A percentile compares a stretch with the other conserved stretches of the same genome.
Evolutionary conservation across 805 yeast genomes (phyloP).

Genomic region (Kodamaea hsintzibuensis): DNA sequence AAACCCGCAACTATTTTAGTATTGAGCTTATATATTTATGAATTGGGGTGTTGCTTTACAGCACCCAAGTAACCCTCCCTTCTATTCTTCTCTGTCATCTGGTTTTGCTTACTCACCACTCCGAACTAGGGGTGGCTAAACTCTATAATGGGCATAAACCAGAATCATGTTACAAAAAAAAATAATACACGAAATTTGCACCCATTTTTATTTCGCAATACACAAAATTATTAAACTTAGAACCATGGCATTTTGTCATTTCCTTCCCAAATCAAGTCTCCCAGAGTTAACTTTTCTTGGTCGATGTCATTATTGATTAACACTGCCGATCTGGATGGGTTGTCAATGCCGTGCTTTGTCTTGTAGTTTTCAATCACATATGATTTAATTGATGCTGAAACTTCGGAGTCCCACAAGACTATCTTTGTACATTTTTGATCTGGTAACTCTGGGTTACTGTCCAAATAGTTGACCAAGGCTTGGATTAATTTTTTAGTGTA

Average conservation of each 20-base stretch:
- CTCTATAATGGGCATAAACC: no score
- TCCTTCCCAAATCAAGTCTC: conserved; percentile 40
- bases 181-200: conserved; percentile 2
- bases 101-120: no score
- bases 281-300: conserved; percentile 23
- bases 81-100: no score
- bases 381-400: conserved; percentile 16
- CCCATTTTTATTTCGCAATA: conserved; percentile 1
- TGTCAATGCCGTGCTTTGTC: conserved; percentile 28
- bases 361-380: conserved; percentile 17
- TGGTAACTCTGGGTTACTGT: conserved; percentile 11
- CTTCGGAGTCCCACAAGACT: conserved; percentile 38
- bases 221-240: conserved; percentile 13
- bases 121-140: no score
- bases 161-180: not conserved
- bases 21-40: no score
- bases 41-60: no score
- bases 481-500: conserved; percentile 17
- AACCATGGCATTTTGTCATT: conserved; percentile 47
- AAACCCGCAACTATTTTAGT: no score
- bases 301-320: conserved; percentile 27
- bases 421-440: conserved; percentile 18
- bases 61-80: no score
- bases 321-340: conserved; percentile 38
- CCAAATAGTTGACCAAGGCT: conserved; percentile 17